Evolutionary conservation across 2,329 filamentous ascomycete genomes (phyloP).

Genomic region (Fusarium papillatum): DNA sequence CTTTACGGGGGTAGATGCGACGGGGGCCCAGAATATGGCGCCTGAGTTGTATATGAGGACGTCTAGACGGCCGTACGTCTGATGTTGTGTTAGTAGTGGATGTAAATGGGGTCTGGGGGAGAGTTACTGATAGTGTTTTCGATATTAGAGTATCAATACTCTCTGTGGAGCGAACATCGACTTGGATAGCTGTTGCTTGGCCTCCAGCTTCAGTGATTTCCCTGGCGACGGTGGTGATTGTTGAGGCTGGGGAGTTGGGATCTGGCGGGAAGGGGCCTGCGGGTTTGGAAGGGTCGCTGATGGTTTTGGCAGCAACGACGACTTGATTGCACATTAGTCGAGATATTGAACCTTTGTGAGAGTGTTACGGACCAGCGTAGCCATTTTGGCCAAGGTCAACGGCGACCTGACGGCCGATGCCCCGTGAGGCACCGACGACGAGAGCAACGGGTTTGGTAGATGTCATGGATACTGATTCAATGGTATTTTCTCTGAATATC

Average conservation of each 20-base stretch:
- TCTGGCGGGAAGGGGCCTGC: slow-evolving; percentile 76
- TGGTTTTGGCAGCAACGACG: slow-evolving; percentile 83
- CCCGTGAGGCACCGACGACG: slow-evolving; percentile 81
- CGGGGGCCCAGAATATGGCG: slow-evolving; percentile 87
- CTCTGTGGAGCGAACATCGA: slow-evolving; percentile 77
- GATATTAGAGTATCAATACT: slow-evolving; percentile 73
- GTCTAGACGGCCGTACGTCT: slow-evolving; percentile 75
- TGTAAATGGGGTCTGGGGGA: neutral
- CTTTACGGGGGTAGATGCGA: slow-evolving; percentile 79
- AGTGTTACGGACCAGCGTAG: slow-evolving; percentile 71
- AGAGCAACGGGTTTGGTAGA: slow-evolving; percentile 71
- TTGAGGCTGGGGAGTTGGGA: slow-evolving; percentile 81
- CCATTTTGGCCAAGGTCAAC: slow-evolving; percentile 80
- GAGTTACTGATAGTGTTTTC: slow-evolving; percentile 60
- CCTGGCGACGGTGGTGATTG: slow-evolving; percentile 83
- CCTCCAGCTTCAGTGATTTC: slow-evolving; percentile 79
- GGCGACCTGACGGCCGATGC: slow-evolving; percentile 85
- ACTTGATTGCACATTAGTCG: slow-evolving; percentile 56
- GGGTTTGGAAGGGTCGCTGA: slow-evolving; percentile 70
- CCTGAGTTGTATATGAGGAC: slow-evolving; percentile 87
- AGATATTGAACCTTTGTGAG: neutral
- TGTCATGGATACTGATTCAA: slow-evolving; percentile 27
- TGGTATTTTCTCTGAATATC: neutral
- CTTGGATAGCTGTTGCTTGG: slow-evolving; percentile 73
- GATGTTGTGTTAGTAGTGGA: neutral